Conservation (phyloP, 1,284 basidiomycete species). For the Sutorius eximius region DNA sequence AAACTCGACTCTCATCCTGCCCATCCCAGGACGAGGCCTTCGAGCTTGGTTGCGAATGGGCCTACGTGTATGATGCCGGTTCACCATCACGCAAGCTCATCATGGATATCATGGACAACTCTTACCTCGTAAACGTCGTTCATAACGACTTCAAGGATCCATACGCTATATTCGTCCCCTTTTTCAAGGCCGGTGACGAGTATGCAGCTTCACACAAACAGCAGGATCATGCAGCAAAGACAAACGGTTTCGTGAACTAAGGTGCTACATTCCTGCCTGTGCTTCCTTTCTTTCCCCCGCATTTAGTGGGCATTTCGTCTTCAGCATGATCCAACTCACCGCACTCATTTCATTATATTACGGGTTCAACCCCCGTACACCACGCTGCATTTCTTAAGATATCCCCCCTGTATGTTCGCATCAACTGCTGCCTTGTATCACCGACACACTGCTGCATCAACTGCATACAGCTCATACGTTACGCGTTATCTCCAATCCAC, state of each 20-base stretch:
- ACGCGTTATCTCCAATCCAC: constrained; percentile 17
- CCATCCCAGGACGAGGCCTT: constrained; percentile 86
- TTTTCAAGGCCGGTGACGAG: constrained; percentile 72
- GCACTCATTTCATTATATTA: constrained; percentile 31
- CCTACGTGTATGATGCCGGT: constrained; percentile 79
- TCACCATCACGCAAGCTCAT: constrained; percentile 80
- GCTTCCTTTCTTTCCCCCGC: constrained; percentile 1
- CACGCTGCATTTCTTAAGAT: constrained; percentile 21
- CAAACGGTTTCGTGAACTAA: constrained; percentile 36
- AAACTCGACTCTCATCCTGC: neutral
- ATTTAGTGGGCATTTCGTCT: constrained; percentile 1
- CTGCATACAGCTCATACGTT: constrained; percentile 34
- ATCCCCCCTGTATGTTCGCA: constrained; percentile 34
- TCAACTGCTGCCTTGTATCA: constrained; percentile 44
- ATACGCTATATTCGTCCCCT: constrained; percentile 85
- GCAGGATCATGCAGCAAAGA: constrained; percentile 19
- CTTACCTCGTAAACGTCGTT: constrained; percentile 94
- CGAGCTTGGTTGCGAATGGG: constrained; percentile 94
- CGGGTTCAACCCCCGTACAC: constrained; percentile 75
- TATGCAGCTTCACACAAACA: constrained; percentile 45
- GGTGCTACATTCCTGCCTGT: neutral
- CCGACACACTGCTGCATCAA: constrained; percentile 39
- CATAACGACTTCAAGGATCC: constrained; percentile 94
- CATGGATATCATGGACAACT: constrained; percentile 74
- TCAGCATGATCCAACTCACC: constrained; percentile 28